phyloP scores from a whole-genome alignment of 306 rosid genomes.

The Hippophae tibetana region DNA sequence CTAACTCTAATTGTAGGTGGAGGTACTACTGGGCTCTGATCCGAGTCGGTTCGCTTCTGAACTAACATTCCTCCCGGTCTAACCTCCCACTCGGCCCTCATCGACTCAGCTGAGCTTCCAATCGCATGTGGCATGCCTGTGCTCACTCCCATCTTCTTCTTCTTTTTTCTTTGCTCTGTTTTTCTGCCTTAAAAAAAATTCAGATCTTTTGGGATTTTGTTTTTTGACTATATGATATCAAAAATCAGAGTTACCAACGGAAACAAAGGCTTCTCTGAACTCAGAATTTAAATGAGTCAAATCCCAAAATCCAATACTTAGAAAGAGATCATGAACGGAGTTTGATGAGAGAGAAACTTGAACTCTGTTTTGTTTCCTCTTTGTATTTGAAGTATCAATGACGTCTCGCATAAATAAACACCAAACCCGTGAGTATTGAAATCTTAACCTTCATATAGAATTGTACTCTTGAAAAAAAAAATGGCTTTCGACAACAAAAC shows the following conservation, averaged over 20 bases:
- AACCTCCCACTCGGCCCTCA: slow-evolving; percentile 71
- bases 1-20: slow-evolving; percentile 64
- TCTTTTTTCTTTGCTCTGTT: not conserved
- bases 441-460: slow-evolving; percentile 22
- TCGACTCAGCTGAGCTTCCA: slow-evolving; percentile 36
- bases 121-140: slow-evolving; percentile 37
- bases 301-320: slow-evolving; percentile 18
- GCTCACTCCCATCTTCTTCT: slow-evolving; percentile 74
- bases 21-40: slow-evolving; percentile 40
- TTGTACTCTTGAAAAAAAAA: not conserved
- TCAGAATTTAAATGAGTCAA: slow-evolving; percentile 44
- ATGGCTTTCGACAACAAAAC: slow-evolving; percentile 6
- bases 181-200: not conserved
- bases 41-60: slow-evolving; percentile 61
- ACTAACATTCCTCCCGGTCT: slow-evolving; percentile 98
- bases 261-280: slow-evolving; percentile 29
- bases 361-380: not conserved
- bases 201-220: slow-evolving; percentile 46
- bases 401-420: slow-evolving; percentile 27
- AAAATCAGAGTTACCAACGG: slow-evolving; percentile 42
- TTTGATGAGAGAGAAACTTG: slow-evolving; percentile 3
- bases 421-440: slow-evolving; percentile 15
- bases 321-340: not conserved
- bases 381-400: slow-evolving; percentile 24
- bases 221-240: slow-evolving; percentile 30